These are phyloP conservation scores for Diddensiella caesifluorescens DNA, from an alignment of 805 yeast genomes.

Conservation along the genomic window DNA sequence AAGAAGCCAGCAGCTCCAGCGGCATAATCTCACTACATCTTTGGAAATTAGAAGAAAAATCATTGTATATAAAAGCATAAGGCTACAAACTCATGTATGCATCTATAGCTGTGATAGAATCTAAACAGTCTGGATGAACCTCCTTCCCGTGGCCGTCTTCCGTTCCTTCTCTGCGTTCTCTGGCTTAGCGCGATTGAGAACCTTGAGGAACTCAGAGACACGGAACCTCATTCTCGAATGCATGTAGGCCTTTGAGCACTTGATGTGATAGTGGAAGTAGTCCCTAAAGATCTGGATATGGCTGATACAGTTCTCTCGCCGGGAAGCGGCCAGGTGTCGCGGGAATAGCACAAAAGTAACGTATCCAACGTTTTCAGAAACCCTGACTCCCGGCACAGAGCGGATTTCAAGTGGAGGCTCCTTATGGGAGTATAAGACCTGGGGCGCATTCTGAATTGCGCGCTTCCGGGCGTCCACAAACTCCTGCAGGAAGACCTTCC, in stretches of 20 bases:
- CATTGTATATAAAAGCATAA: constrained; percentile 2
- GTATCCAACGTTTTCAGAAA: constrained; percentile 45
- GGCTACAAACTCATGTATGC: neutral
- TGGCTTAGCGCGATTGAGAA: constrained; percentile 93
- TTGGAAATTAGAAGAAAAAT: neutral
- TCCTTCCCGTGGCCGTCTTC: constrained; percentile 69
- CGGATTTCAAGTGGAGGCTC: constrained; percentile 91
- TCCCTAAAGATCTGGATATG: constrained; percentile 91
- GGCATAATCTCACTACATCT: too few species aligned
- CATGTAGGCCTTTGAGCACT: constrained; percentile 96
- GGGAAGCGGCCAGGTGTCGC: constrained; percentile 57
- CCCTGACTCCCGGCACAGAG: constrained; percentile 35
- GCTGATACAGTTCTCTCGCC: constrained; percentile 80
- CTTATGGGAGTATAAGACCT: constrained; percentile 81
- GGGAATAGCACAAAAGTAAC: constrained; percentile 52
- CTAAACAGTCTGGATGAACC: constrained; percentile 40
- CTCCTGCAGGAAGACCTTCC: constrained; percentile 44
- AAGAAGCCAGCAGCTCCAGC: constrained; percentile 42
- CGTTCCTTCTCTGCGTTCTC: constrained; percentile 78
- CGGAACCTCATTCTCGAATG: constrained; percentile 98
- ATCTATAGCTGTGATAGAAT: neutral
- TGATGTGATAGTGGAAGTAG: constrained; percentile 97
- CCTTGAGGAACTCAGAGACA: constrained; percentile 89
- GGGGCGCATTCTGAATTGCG: constrained; percentile 97
- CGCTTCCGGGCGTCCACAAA: constrained; percentile 94